phyloP scores from a whole-genome alignment of 2,329 filamentous ascomycete species.

The Herpomyces periplanetae region DNA sequence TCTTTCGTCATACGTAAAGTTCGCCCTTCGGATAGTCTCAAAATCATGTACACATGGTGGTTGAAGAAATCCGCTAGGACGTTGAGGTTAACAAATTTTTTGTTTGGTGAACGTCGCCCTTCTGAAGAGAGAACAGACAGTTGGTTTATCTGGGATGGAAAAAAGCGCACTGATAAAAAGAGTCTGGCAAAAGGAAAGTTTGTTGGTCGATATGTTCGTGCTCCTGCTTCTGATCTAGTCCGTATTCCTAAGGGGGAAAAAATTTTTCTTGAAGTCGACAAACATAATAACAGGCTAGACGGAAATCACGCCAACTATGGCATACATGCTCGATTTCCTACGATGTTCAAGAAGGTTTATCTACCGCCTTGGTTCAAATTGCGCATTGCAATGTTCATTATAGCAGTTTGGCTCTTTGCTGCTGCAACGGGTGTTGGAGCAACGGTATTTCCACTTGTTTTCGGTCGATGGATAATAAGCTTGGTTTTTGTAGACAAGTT shows the following conservation, averaged over 20 bases:
- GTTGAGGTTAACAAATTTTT: conserved; percentile 53
- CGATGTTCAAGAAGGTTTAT: conserved; percentile 30
- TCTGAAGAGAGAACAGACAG: conserved; percentile 41
- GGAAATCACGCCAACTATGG: conserved; percentile 13
- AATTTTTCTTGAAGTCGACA: conserved; percentile 40
- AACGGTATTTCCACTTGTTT: conserved; percentile 48
- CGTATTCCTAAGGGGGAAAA: conserved; percentile 48
- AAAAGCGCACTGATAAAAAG: conserved; percentile 2
- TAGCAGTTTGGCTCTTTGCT: conserved; percentile 72
- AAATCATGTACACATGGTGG: conserved; percentile 78
- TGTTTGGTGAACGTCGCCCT: conserved; percentile 41
- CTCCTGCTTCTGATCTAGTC: conserved; percentile 78
- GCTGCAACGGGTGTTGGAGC: conserved; percentile 46
- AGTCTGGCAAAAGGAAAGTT: conserved; percentile 8
- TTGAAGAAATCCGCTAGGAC: conserved; percentile 46
- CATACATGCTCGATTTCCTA: conserved; percentile 14
- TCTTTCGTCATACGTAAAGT: conserved; percentile 49
- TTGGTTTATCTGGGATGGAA: conserved; percentile 17
- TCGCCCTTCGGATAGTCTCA: conserved; percentile 44
- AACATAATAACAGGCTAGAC: conserved; percentile 22
- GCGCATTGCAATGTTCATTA: conserved; percentile 46
- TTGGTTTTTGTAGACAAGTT: conserved; percentile 26
- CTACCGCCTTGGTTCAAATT: conserved; percentile 47
- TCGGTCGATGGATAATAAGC: conserved; percentile 42
- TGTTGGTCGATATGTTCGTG: conserved; percentile 48